Percentiles rank a stretch among this genome's conserved stretches.
Evolutionary conservation across 345 rosid species (phyloP).

Genomic region (Acer yangbiense): DNA sequence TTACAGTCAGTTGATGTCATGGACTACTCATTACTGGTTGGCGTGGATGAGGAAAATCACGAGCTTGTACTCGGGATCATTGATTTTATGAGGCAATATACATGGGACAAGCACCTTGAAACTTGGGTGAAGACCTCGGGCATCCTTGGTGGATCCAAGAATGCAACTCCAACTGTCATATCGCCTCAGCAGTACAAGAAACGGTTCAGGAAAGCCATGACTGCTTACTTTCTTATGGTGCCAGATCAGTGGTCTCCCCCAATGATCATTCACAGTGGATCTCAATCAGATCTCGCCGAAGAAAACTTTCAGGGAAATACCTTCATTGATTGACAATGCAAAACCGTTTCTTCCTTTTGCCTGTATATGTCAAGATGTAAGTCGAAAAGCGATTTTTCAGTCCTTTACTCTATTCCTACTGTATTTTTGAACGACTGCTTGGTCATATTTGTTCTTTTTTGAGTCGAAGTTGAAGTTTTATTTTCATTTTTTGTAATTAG

Average conservation of each 20-base stretch:
- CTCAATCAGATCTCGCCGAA: conserved; percentile 50
- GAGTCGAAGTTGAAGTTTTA: background rate
- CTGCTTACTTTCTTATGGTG: conserved; percentile 87
- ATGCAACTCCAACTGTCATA: conserved; percentile 77
- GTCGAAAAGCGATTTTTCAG: conserved; percentile 4
- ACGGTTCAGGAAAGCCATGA: conserved; percentile 94
- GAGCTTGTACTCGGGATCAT: conserved; percentile 89
- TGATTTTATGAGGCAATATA: conserved; percentile 96
- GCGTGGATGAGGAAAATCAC: conserved; percentile 78
- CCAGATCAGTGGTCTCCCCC: conserved; percentile 92
- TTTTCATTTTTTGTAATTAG: conserved; percentile 9
- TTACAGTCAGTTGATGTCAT: conserved; percentile 83
- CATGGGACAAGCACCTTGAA: conserved; percentile 98
- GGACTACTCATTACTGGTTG: conserved; percentile 94
- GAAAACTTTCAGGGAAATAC: conserved; percentile 32
- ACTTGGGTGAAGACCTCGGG: conserved; percentile 88
- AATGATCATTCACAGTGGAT: conserved; percentile 37
- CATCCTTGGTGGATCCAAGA: conserved; percentile 78
- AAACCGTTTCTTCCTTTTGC: conserved; percentile 10
- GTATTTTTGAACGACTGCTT: conserved; percentile 9
- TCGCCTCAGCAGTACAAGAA: conserved; percentile 94
- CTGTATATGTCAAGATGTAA: conserved; percentile 25
- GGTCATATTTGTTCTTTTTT: conserved; percentile 7
- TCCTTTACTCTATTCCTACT: background rate
- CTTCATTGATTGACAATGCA: conserved; percentile 27